Evolutionary conservation across 2,329 filamentous ascomycete species (phyloP), one percentile per base, ranked within the genome.

Genomic region (Talaromyces sp.): DNA sequence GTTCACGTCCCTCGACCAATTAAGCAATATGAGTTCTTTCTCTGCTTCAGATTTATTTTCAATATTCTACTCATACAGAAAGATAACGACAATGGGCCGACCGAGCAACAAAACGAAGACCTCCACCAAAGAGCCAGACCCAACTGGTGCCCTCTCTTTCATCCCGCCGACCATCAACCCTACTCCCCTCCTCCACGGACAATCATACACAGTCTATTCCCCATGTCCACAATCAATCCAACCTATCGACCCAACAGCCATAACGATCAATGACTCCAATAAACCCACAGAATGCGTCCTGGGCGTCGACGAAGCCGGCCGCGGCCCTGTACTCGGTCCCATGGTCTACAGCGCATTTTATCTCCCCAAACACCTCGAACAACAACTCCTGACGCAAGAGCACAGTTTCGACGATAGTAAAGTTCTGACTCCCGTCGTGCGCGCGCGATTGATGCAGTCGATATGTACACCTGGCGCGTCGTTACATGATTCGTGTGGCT

Each of bases 351-450:
- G 82, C 58, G 81, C 87, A 39, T 91, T 96, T 69, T 96, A 96
- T 60, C 77, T 91, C 1, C 84, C 87, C 0, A 82, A 88, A 33
- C 85, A 89, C 31, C 75, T 83, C 41, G 85, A 89, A 68, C 88
- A 89, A 73, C 84, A 90, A 1, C 87, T 97, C 33, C 88, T 98
- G 24, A 90, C 91, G 60, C 79, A 86, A 41, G 87, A 88, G 3
- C 90, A 97, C 81, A 90, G 89, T 81, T 97, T 97, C 79, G 90
- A 97, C 82, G 94, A 98, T 82, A 96, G 91, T 76, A 98, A 98
- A 81, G 91, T 93, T 5, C 87, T 98, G 45, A 96, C 90, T 0
- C 87, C 93, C 0, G 81, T 83, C n/a, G 87, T 94, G 43, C 92
- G 94, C 68, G 89, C 90, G 14, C 78, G 83, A 9, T 85, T 98